Conservation (phyloP, 345 rosid genomes). For the Firmiana major region DNA sequence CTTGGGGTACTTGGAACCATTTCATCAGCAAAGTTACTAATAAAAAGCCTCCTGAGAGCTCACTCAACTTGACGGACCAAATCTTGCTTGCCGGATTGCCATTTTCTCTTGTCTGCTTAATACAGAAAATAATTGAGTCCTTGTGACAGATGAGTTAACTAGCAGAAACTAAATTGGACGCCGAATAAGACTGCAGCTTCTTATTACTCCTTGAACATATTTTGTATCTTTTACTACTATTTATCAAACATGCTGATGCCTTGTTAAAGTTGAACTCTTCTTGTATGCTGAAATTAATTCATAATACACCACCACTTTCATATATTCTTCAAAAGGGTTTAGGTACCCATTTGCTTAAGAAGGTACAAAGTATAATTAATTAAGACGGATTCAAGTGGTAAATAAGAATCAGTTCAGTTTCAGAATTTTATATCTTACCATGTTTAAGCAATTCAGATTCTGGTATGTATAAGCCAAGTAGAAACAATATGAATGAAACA, state of each 20-base stretch:
- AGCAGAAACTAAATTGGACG: background rate
- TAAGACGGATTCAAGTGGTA: background rate
- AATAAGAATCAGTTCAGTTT: no score
- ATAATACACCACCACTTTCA: background rate
- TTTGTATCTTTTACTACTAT: background rate
- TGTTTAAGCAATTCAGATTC: background rate
- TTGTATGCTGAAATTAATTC: background rate
- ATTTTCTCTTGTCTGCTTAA: background rate
- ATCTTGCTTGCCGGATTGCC: background rate
- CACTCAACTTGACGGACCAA: background rate
- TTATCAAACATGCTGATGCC: background rate
- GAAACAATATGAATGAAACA: background rate
- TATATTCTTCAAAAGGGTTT: background rate
- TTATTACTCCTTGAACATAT: no score
- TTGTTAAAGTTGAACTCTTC: background rate
- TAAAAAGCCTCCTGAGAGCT: slow-evolving; percentile 24
- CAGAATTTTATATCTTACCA: background rate
- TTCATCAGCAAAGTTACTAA: slow-evolving; percentile 40
- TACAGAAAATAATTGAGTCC: background rate
- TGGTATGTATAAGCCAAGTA: background rate
- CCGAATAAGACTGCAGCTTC: background rate
- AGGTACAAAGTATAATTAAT: no score
- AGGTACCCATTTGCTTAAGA: no score
- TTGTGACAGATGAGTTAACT: background rate
- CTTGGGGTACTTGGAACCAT: slow-evolving; percentile 60